Conservation (phyloP, 2,329 filamentous ascomycete genomes). For the Huntiella moniliformis region DNA sequence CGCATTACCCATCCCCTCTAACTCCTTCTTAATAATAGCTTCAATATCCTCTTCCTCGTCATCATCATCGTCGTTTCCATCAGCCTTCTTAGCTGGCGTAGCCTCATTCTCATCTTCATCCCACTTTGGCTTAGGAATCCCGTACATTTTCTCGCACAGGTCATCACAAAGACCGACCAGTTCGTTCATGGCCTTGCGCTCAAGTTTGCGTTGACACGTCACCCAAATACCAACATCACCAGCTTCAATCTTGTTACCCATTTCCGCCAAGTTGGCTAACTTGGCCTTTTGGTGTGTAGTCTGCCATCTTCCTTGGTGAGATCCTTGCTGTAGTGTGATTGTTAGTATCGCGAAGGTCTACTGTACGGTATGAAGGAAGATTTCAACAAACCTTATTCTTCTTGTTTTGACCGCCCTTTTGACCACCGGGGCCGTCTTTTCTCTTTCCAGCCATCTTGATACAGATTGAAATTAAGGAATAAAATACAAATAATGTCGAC, state of each 20-base stretch:
- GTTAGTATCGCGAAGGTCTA: not conserved
- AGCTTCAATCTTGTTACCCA: conserved; percentile 35
- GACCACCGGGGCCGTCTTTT: conserved; percentile 14
- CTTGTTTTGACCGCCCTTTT: conserved; percentile 18
- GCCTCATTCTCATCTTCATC: conserved; percentile 14
- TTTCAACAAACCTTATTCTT: conserved; percentile 22
- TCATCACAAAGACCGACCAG: conserved; percentile 47
- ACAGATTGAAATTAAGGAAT: not conserved
- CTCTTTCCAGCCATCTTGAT: conserved; percentile 8
- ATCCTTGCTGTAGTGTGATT: conserved; percentile 1
- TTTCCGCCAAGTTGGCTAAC: conserved; percentile 22
- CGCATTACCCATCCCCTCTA: conserved; percentile 40
- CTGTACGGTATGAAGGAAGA: not conserved
- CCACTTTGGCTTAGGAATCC: conserved; percentile 23
- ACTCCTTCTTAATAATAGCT: conserved; percentile 49
- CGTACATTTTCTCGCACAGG: conserved; percentile 45
- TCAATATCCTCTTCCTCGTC: conserved; percentile 48
- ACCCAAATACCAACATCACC: conserved; percentile 63
- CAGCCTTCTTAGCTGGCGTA: not conserved
- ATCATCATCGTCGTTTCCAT: conserved; percentile 21
- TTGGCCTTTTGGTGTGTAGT: conserved; percentile 39
- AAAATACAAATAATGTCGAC: not conserved
- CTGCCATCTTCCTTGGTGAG: conserved; percentile 34
- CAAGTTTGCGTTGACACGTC: conserved; percentile 55
- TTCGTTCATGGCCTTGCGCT: conserved; percentile 49